Base-by-base conservation (phyloP, 2,329 filamentous ascomycete species). In the Ophiostoma populinum region DNA sequence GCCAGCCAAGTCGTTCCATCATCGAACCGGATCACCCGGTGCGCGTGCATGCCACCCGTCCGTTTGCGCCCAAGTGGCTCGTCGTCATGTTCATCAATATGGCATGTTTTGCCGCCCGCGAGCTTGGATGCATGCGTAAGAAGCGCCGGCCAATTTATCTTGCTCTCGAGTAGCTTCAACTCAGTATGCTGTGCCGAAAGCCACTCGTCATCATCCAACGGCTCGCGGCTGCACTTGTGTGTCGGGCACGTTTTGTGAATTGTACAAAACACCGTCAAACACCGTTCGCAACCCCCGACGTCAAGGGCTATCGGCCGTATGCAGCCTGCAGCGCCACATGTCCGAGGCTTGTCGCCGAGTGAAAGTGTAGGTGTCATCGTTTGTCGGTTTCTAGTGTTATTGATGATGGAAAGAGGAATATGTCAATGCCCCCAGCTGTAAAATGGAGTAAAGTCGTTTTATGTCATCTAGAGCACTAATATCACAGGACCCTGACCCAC, bases 1-100 rank as follows among this genome's bases (percentile, higher is more conserved):
- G 29, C 39, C 11, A 37, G 16, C 39, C 39, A 40, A 11, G 12
- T n/a, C n/a, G 32, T 28, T 7, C 35, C 39, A 32, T 40, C 39
- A 19, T 4, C 28, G 32, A 40, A 40, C 8, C n/a, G 7, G 5
- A 40, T 11, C 15, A 28, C 24, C 7, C 24, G 27, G 35, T 40
- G 35, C 22, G 37, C 37, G 35, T 40, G 37, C 13, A 35, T 35
- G 16, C 32, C 27, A 24, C 35, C 38, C 35, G 36, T 37, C 24
- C 24, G 24, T 24, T 24, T 24, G 24, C 10, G 24, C 24, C 24
- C 24, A 24, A 24, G 24, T 24, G 24, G 24, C 24, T 24, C 24
- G 24, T 24, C 24, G 11, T 24, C 24, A 24, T 9, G 24, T 24
- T 24, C 24, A 24, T 24, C 24, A 24, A 24, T 24, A 24, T 24